phyloP scores from a whole-genome alignment of 768 basidiomycete species.

The Tephrocybe sp. region DNA sequence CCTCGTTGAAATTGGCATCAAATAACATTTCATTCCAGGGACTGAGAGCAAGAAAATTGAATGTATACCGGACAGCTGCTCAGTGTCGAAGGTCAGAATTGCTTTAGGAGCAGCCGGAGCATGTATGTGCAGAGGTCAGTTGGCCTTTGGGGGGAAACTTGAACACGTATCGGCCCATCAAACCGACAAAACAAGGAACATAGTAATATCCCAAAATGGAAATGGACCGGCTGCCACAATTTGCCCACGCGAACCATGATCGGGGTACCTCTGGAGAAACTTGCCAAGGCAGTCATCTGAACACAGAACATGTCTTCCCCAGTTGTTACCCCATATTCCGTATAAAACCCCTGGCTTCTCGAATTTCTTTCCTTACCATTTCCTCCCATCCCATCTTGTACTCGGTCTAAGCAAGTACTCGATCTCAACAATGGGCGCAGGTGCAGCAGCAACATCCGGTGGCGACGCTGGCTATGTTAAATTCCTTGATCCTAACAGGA shows the following conservation, averaged over 20 bases:
- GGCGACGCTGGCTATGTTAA: constrained; percentile 42
- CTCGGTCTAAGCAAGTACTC: constrained; percentile 24
- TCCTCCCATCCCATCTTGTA: constrained; percentile 25
- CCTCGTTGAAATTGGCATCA: constrained; percentile 28
- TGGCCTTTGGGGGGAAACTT: no score
- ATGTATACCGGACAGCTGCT: not conserved
- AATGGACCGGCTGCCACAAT: constrained; percentile 1
- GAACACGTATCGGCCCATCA: not conserved
- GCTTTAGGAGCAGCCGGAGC: no score
- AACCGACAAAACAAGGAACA: not conserved
- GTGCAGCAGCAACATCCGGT: constrained; percentile 39
- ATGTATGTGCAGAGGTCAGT: no score
- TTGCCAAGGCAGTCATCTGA: constrained; percentile 31
- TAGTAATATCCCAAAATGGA: constrained; percentile 9
- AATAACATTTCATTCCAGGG: not conserved
- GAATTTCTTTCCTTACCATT: constrained; percentile 29
- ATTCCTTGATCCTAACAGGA: constrained; percentile 63
- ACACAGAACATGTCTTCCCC: constrained; percentile 21
- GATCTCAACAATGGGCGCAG: constrained; percentile 52
- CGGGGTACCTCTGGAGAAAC: constrained; percentile 48
- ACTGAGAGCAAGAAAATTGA: not conserved
- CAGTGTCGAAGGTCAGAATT: no score
- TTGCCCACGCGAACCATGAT: constrained; percentile 9
- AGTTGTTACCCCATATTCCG: constrained; percentile 9
- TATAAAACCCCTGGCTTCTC: constrained; percentile 34